Conservation (phyloP, 371 early-diverging fungal genomes). For the Parasitella parasitica region DNA sequence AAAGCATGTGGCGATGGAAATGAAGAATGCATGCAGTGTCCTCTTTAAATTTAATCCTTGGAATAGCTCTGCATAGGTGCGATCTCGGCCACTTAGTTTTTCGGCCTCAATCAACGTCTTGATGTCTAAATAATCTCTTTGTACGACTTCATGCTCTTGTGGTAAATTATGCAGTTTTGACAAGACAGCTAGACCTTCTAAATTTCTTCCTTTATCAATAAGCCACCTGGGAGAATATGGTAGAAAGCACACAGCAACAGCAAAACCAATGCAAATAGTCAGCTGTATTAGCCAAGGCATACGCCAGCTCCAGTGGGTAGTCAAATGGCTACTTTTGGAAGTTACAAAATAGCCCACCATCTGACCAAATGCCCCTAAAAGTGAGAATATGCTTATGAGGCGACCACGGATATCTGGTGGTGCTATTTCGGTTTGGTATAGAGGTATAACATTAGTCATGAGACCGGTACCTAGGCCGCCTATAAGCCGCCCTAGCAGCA, state of each 20-base stretch:
- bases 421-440: constrained; percentile 62
- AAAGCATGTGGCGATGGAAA: constrained; percentile 61
- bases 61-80: constrained; percentile 40
- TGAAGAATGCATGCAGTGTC: constrained; percentile 37
- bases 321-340: constrained; percentile 33
- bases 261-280: constrained; percentile 14
- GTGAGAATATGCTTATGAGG: constrained; percentile 37
- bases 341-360: constrained; percentile 44
- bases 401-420: constrained; percentile 62
- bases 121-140: constrained; percentile 32
- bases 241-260: constrained; percentile 16
- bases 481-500: constrained; percentile 33
- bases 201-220: constrained; percentile 36
- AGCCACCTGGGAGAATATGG: constrained; percentile 63
- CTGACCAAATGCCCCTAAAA: constrained; percentile 39
- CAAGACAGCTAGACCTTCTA: constrained; percentile 39
- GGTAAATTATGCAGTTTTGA: constrained; percentile 29
- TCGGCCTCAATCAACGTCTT: constrained; percentile 34
- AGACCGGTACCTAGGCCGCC: constrained; percentile 45
- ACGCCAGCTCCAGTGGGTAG: constrained; percentile 38
- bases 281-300: constrained; percentile 38
- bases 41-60: constrained; percentile 30
- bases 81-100: constrained; percentile 14
- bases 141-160: constrained; percentile 28
- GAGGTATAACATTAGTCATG: constrained; percentile 39